A percentile compares a stretch with the other conserved stretches of the same genome.
Conservation (phyloP, 257 asterid species). For the Ajuga chamaepitys region DNA sequence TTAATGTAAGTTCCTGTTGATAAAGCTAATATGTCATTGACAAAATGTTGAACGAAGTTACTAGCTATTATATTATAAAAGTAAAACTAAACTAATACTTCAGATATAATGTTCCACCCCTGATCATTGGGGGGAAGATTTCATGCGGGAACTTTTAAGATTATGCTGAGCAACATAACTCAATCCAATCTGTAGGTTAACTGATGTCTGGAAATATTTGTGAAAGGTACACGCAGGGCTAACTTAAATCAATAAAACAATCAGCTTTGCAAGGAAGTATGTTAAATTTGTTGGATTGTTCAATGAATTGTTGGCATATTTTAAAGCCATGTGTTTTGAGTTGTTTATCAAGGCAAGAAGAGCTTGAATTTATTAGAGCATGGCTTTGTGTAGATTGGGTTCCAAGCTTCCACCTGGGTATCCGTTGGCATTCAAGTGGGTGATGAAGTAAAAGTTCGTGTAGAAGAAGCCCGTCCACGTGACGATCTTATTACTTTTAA, state of each 20-base stretch:
- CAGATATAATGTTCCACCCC: no score
- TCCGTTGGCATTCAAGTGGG: slow-evolving; percentile 76
- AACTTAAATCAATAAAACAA: no score
- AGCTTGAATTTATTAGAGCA: slow-evolving; percentile 1
- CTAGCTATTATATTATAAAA: no score
- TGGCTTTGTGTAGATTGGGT: slow-evolving; percentile 55
- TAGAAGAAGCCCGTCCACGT: slow-evolving; percentile 90
- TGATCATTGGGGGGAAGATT: no score
- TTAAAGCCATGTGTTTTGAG: background rate
- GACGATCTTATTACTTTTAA: slow-evolving; percentile 62
- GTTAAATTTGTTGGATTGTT: background rate
- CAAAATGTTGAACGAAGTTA: no score
- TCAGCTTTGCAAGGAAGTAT: background rate
- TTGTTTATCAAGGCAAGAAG: background rate
- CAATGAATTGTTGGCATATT: background rate
- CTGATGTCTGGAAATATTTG: background rate
- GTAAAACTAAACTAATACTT: no score
- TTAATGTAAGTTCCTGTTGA: no score
- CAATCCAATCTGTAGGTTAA: background rate
- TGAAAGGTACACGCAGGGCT: background rate
- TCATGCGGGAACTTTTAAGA: background rate
- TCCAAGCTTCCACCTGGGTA: slow-evolving; percentile 75
- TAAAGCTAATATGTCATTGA: no score
- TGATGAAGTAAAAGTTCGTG: slow-evolving; percentile 67
- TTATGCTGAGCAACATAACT: background rate